Conservation (phyloP, 2,329 filamentous ascomycete species). For the Pseudogymnoascus sp. region DNA sequence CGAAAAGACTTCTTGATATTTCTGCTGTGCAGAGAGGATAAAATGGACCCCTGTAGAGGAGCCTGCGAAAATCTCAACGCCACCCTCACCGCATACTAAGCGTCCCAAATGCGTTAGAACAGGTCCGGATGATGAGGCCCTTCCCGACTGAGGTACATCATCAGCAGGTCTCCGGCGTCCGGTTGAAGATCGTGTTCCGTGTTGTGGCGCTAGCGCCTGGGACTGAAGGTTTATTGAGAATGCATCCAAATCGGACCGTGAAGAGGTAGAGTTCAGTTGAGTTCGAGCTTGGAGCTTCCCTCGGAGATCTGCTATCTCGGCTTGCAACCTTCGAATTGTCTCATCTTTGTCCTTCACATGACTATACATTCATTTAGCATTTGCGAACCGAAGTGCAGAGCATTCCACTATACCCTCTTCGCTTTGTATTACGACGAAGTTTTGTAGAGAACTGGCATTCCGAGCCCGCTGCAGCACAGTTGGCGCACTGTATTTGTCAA, state of each 20-base stretch:
- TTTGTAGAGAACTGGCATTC: background rate
- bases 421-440: background rate
- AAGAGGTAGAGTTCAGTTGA: background rate
- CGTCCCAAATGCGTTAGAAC: constrained; percentile 9
- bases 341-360: background rate
- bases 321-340: background rate
- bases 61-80: constrained; percentile 9
- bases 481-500: background rate
- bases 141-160: background rate
- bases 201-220: background rate
- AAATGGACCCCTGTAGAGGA: constrained; percentile 12
- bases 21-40: background rate
- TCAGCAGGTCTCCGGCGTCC: background rate
- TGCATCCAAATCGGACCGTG: background rate
- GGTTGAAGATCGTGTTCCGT: background rate
- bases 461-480: background rate
- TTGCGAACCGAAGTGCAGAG: background rate
- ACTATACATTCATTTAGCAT: background rate
- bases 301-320: background rate
- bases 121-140: background rate
- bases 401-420: background rate
- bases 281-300: background rate
- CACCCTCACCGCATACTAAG: background rate
- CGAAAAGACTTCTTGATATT: background rate
- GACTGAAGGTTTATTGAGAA: background rate